A percentile compares a stretch with the other conserved stretches of the same genome.
These are phyloP conservation scores for Dipodascus albidus DNA, from an alignment of 805 yeast genomes.

Conservation along the genomic window DNA sequence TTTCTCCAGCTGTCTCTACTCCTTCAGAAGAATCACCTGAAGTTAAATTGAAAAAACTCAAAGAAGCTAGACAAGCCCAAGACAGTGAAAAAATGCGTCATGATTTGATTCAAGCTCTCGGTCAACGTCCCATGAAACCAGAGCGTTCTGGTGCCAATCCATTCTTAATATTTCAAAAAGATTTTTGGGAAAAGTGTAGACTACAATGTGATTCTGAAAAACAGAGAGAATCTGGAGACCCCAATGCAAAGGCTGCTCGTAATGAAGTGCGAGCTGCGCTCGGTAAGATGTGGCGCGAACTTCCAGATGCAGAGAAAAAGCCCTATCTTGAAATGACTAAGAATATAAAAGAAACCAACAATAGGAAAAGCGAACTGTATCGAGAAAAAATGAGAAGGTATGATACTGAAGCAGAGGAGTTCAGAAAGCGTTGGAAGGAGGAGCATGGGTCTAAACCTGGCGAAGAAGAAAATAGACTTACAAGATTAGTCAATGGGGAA, in stretches of 20 bases:
- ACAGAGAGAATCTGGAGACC: constrained; percentile 21
- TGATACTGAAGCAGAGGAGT: constrained; percentile 28
- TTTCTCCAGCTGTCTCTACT: not conserved
- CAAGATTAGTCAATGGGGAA: constrained; percentile 6
- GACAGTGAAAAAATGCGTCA: constrained; percentile 26
- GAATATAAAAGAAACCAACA: constrained; percentile 24
- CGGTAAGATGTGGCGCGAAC: constrained; percentile 31
- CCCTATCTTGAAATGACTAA: constrained; percentile 28
- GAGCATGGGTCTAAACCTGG: constrained; percentile 24
- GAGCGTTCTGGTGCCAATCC: constrained; percentile 30
- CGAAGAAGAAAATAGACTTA: constrained; percentile 18
- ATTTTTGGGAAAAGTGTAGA: constrained; percentile 31
- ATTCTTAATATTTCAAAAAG: constrained; percentile 30
- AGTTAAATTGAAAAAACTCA: constrained; percentile 18
- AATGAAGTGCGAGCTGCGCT: constrained; percentile 30
- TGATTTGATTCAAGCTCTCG: constrained; percentile 26
- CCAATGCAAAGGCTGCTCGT: constrained; percentile 24
- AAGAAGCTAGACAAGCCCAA: constrained; percentile 19
- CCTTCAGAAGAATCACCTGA: constrained; percentile 14
- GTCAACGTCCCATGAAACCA: constrained; percentile 28
- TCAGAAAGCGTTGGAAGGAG: constrained; percentile 27
- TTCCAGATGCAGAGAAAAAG: constrained; percentile 26
- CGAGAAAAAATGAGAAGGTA: constrained; percentile 23
- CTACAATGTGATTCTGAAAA: constrained; percentile 25
- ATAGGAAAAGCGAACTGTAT: constrained; percentile 24